Evolutionary conservation across 2,329 filamentous ascomycete genomes (phyloP), one percentile per base, ranked within the genome.

Genomic region (Aspergillus sp.): DNA sequence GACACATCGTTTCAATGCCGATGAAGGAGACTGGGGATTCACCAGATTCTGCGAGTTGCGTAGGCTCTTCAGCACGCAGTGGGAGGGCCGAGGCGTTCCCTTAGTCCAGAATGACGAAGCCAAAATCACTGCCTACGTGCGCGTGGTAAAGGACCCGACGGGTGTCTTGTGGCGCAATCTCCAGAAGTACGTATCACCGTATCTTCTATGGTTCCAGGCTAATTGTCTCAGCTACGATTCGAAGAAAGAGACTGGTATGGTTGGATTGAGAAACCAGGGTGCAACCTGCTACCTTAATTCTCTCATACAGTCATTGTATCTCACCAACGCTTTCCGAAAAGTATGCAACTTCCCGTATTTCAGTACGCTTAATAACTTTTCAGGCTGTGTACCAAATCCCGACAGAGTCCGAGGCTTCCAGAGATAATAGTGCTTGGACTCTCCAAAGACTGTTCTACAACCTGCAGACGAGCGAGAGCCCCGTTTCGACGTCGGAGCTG

Each of bases 21-120:
- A 96, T 26, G 91, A 98, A 60, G 86, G 86, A 15, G 91, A 98
- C 52, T 98, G 91, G 91, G 91, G 91, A 1, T 98, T 98, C 58
- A 98, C 91, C n/a, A 72, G 89, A 35, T 98, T 96, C 54, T 78
- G 86, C 8, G 91, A 96, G 57, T 72, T 93, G 30, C 74, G 86
- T 33, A 81, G 78, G 51, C 80, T 96, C 57, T 93, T 95, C 54
- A 80, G 80, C 39, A 68, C 78, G 20, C 72, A 76, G 2, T 93
- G 82, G 74, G 82, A 91, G 36, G 75, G 77, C 31, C 63, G 61
- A 39, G 69, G 68, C 12, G 73, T 82, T 36, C 85, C 62, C 10
- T 44, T 67, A 15, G 59, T 68, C 3, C 61, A 67, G 35, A 64
- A 67, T 33, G 63, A 68, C 15, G 61, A 64, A 43, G 64, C 64